Conservation (phyloP, 768 basidiomycete genomes). For the Mycena filopes region DNA sequence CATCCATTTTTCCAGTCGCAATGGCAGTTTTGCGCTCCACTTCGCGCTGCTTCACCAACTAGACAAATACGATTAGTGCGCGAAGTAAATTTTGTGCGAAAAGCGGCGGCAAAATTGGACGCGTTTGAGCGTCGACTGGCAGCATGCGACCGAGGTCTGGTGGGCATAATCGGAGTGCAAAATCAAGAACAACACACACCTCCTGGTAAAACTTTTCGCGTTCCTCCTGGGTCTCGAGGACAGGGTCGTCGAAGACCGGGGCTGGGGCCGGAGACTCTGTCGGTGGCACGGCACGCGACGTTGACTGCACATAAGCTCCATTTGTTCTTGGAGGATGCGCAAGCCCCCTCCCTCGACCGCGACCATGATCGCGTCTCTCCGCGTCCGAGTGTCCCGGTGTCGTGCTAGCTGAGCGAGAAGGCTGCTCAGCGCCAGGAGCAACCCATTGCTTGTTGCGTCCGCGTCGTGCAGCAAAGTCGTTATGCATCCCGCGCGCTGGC, state of each 20-base stretch:
- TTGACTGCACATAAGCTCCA: constrained; percentile 44
- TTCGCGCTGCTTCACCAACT: constrained; percentile 83
- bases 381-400: constrained; percentile 54
- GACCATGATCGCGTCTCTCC: constrained; percentile 74
- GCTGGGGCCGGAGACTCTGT: constrained; percentile 40
- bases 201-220: constrained; percentile 78
- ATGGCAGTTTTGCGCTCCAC: constrained; percentile 79
- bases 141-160: no score
- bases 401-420: constrained; percentile 46
- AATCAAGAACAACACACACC: constrained; percentile 57
- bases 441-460: constrained; percentile 73
- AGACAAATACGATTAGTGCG: constrained; percentile 12
- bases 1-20: constrained; percentile 87
- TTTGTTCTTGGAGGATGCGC: constrained; percentile 44
- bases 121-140: no score
- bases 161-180: no score
- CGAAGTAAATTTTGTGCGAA: no score
- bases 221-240: constrained; percentile 69
- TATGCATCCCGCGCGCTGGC: constrained; percentile 23
- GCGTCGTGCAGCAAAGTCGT: constrained; percentile 40
- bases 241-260: constrained; percentile 56
- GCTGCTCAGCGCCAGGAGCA: constrained; percentile 48
- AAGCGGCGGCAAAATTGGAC: no score
- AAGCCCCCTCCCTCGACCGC: constrained; percentile 58
- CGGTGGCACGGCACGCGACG: constrained; percentile 51